Evolutionary conservation across 257 asterid species (phyloP).

Genomic region (Handroanthus guayacan): DNA sequence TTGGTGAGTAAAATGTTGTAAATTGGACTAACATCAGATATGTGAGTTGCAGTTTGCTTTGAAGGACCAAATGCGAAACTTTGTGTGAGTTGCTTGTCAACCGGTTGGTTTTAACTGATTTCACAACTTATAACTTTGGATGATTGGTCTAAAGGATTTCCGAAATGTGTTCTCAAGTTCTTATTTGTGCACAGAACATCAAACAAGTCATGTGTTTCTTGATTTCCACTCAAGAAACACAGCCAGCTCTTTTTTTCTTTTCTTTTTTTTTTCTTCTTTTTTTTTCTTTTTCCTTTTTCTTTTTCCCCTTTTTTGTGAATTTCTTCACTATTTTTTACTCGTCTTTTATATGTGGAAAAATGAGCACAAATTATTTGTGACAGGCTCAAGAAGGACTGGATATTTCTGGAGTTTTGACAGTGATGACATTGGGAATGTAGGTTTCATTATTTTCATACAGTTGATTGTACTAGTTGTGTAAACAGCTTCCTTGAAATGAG

Average conservation of each 20-base stretch:
- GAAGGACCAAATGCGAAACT: constrained; percentile 13
- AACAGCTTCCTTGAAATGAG: constrained; percentile 44
- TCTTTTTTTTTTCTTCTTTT: too few species aligned
- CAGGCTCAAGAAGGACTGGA: constrained; percentile 89
- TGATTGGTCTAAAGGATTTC: constrained; percentile 6
- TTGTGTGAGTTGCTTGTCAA: not conserved
- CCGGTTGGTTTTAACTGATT: not conserved
- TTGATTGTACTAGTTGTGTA: constrained; percentile 37
- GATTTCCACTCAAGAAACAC: not conserved
- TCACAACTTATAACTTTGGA: not conserved
- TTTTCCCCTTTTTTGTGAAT: constrained; percentile 23
- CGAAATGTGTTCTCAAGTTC: constrained; percentile 15
- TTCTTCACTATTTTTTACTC: constrained; percentile 14
- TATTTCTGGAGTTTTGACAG: constrained; percentile 91
- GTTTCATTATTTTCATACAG: constrained; percentile 41
- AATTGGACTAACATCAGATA: not conserved
- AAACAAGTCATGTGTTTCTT: not conserved
- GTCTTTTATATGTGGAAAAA: constrained; percentile 21
- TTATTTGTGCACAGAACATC: constrained; percentile 1
- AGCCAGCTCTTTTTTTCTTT: not conserved
- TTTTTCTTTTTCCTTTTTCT: too few species aligned
- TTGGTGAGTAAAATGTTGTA: constrained; percentile 6
- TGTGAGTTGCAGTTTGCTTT: constrained; percentile 33
- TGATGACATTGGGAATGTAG: constrained; percentile 97
- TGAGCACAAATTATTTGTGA: constrained; percentile 37